phyloP scores from a whole-genome alignment of 352 stramenopile species.

The Phytophthora fragariae region DNA sequence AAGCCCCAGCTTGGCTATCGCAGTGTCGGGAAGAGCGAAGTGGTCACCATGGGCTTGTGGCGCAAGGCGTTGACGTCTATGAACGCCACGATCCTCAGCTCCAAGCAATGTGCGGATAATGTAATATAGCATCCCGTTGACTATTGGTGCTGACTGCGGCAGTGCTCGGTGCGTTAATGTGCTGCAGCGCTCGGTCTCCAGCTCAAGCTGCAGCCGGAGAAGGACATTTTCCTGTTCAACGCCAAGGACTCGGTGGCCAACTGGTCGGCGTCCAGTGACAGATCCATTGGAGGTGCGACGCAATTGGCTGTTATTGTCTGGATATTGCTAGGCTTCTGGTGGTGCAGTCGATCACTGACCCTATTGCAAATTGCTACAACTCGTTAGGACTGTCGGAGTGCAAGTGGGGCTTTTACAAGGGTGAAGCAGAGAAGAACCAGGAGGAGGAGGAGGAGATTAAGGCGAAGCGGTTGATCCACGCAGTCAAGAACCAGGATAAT shows the following conservation, averaged over 20 bases:
- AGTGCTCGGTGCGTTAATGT: no score
- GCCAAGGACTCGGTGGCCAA: slow-evolving; percentile 53
- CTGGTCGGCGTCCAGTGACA: slow-evolving; percentile 81
- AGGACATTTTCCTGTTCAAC: slow-evolving; percentile 81
- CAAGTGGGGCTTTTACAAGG: slow-evolving; percentile 72
- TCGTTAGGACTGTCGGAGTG: slow-evolving; percentile 68
- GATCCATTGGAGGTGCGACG: slow-evolving; percentile 76
- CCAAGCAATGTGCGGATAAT: slow-evolving; percentile 72
- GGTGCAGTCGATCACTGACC: slow-evolving; percentile 6
- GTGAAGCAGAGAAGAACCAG: slow-evolving; percentile 8
- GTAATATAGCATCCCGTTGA: background rate
- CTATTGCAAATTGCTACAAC: background rate
- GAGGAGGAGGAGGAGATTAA: slow-evolving; percentile 20
- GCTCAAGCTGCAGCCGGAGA: slow-evolving; percentile 78
- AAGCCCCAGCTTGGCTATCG: slow-evolving; percentile 3
- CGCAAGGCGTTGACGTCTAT: slow-evolving; percentile 72
- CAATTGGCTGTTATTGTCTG: background rate
- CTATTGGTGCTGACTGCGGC: background rate
- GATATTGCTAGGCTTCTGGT: background rate
- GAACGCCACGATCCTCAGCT: slow-evolving; percentile 81
- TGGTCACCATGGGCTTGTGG: slow-evolving; percentile 74
- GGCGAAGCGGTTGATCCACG: slow-evolving; percentile 42
- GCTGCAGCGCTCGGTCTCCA: slow-evolving; percentile 71
- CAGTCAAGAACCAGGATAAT: slow-evolving; percentile 64
- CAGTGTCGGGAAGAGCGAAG: background rate